A percentile compares a stretch with the other conserved stretches of the same genome.
phyloP scores from a whole-genome alignment of 2,329 filamentous ascomycete genomes.

The Neonectria coccinea region DNA sequence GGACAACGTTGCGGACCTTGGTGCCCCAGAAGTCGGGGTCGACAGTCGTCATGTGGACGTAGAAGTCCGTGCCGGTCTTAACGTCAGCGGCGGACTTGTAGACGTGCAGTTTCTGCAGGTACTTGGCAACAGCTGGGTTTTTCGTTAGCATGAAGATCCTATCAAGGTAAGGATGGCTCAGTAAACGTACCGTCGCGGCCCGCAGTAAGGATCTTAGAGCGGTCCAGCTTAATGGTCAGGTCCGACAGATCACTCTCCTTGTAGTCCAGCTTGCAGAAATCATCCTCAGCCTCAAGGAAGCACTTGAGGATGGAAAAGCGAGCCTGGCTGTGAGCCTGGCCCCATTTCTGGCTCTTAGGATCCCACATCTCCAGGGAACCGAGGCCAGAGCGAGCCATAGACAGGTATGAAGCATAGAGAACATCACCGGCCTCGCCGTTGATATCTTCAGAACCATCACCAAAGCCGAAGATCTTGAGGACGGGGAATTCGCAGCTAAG shows the following conservation, averaged over 20 bases:
- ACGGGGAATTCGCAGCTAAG: constrained; percentile 90
- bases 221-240: constrained; percentile 84
- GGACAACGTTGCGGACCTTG: constrained; percentile 80
- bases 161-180: neutral
- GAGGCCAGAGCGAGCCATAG: constrained; percentile 94
- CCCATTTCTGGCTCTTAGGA: constrained; percentile 90
- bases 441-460: constrained; percentile 79
- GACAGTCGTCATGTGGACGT: constrained; percentile 85
- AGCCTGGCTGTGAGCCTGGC: constrained; percentile 91
- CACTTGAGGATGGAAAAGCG: constrained; percentile 88
- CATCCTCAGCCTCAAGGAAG: constrained; percentile 86
- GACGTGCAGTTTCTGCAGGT: constrained; percentile 90
- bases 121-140: constrained; percentile 77
- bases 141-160: constrained; percentile 38
- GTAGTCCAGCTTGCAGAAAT: constrained; percentile 87
- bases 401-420: constrained; percentile 87
- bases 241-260: constrained; percentile 80
- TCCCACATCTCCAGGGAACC: constrained; percentile 95
- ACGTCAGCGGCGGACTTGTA: constrained; percentile 93
- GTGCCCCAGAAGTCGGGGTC: constrained; percentile 85
- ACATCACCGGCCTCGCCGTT: constrained; percentile 84
- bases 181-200: constrained; percentile 72
- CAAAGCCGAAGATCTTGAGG: constrained; percentile 91
- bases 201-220: constrained; percentile 84
- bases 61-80: constrained; percentile 80